These are phyloP conservation scores for Penicillium lagena DNA, from an alignment of 495 filamentous ascomycete species.

Conservation along the genomic window DNA sequence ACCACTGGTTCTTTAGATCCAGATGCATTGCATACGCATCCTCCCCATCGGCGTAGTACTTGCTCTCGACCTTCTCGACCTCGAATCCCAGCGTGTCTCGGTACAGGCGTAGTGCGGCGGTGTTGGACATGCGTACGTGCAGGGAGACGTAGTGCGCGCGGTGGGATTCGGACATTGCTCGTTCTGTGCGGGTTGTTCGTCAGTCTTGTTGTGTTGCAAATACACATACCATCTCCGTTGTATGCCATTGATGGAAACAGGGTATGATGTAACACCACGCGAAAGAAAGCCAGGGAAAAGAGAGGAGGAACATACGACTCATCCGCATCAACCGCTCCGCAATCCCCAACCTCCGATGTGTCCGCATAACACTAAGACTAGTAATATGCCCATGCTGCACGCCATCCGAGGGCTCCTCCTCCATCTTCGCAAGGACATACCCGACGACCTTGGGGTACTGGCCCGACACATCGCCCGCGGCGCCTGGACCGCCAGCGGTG, in stretches of 20 bases:
- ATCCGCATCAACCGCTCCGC: slow-evolving; percentile 97
- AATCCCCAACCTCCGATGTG: slow-evolving; percentile 82
- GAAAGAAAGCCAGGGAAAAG: slow-evolving; percentile 1
- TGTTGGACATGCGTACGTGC: slow-evolving; percentile 91
- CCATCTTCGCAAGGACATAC: slow-evolving; percentile 99
- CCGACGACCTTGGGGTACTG: slow-evolving; percentile 97
- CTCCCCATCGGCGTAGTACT: slow-evolving; percentile 98
- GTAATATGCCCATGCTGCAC: slow-evolving; percentile 96
- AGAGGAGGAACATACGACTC: slow-evolving; percentile 61
- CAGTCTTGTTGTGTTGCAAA: background rate
- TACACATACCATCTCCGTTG: no score
- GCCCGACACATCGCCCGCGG: slow-evolving; percentile 41
- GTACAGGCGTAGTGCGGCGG: slow-evolving; percentile 85
- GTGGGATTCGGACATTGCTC: slow-evolving; percentile 94
- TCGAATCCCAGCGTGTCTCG: slow-evolving; percentile 89
- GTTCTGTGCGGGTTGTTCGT: slow-evolving; percentile 46
- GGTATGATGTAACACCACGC: background rate
- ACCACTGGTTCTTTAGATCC: slow-evolving; percentile 60
- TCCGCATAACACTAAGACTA: slow-evolving; percentile 90
- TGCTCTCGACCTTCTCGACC: slow-evolving; percentile 80
- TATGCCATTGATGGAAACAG: no score
- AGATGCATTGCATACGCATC: slow-evolving; percentile 93
- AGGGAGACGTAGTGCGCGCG: slow-evolving; percentile 87
- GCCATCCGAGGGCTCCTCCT: slow-evolving; percentile 90
- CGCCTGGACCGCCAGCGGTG: slow-evolving; percentile 6